Evolutionary conservation across 805 yeast species (phyloP), one percentile per base, ranked within the genome.

Genomic region (Millerago galiae): DNA sequence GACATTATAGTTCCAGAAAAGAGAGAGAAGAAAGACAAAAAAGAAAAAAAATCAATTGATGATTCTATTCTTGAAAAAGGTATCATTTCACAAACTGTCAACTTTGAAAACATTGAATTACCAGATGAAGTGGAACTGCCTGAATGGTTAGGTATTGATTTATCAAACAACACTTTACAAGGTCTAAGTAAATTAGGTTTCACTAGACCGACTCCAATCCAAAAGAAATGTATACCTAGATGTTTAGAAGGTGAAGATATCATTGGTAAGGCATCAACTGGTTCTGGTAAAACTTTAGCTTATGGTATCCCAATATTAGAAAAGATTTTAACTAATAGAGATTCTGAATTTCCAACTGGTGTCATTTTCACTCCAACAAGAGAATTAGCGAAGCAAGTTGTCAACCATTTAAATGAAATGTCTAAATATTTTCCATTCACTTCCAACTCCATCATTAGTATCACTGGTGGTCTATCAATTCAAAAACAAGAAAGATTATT

Each of bases 281-380:
- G 99, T 60, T 86, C 96, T 1, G 99, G 99, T 71, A 93, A 93
- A 60, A 93, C 99, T 0, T 68, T 90, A 44, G 99, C 99, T 0
- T 93, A 87, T 61, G 96, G 96, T 36, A 77, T 93, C 24, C 97
- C 99, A 9, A 81, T 95, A 25, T 61, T 93, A 46, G 96, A 91
- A 56, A 75, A 71, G 45, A 74, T 76, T 45, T 52, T 79, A 15
- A 13, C 14, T 6, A 51, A 58, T 5, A 31, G 9, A 12, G 36
- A 30, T 15, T 52, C 56, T 4, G 59, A 56, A 17, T 55, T 71
- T 17, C 90, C 95, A 4, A 66, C 79, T 5, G 98, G 89, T 5
- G 67, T 93, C 11, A 75, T 93, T 25, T 84, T 93, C 56, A 83
- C 96, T 0, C 99, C 99, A 27, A 93, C 99, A 0, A 76, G 99